Percentiles rank a stretch among this genome's conserved stretches.
phyloP scores from a whole-genome alignment of 2,329 filamentous ascomycete species.

The Cladosporium phlei region DNA sequence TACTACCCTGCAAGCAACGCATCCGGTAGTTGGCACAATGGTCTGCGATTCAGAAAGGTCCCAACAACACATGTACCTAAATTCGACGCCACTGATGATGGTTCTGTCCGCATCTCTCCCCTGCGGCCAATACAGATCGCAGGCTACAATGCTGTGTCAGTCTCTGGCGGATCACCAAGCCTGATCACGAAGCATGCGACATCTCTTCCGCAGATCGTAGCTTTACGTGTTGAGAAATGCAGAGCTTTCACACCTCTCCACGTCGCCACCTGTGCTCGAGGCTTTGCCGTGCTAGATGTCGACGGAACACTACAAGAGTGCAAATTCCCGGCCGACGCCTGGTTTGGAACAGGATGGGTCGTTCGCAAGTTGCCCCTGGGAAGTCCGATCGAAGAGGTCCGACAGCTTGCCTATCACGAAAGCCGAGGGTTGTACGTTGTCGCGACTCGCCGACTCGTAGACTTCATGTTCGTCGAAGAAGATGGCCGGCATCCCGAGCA shows the following conservation, averaged over 20 bases:
- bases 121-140: constrained; percentile 61
- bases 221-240: constrained; percentile 5
- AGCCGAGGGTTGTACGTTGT: constrained; percentile 71
- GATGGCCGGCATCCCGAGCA: constrained; percentile 79
- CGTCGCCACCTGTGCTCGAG: constrained; percentile 32
- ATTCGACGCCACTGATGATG: constrained; percentile 46
- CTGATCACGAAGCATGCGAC: constrained; percentile 81
- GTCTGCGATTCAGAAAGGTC: constrained; percentile 71
- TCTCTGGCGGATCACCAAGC: constrained; percentile 72
- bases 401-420: constrained; percentile 70
- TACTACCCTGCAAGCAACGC: constrained; percentile 35
- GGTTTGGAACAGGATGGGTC: constrained; percentile 72
- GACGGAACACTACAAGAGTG: constrained; percentile 69
- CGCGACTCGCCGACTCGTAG: constrained; percentile 61
- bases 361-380: constrained; percentile 65
- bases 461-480: constrained; percentile 81
- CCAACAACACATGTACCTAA: constrained; percentile 63
- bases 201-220: constrained; percentile 62
- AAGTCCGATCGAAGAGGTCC: constrained; percentile 55
- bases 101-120: constrained; percentile 43
- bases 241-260: constrained; percentile 8
- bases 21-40: constrained; percentile 42
- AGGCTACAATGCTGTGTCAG: constrained; percentile 75
- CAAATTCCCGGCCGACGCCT: constrained; percentile 62
- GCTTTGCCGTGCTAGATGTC: constrained; percentile 60